These are phyloP conservation scores for Catharanthus roseus DNA, from an alignment of 257 asterid species.

Conservation along the genomic window DNA sequence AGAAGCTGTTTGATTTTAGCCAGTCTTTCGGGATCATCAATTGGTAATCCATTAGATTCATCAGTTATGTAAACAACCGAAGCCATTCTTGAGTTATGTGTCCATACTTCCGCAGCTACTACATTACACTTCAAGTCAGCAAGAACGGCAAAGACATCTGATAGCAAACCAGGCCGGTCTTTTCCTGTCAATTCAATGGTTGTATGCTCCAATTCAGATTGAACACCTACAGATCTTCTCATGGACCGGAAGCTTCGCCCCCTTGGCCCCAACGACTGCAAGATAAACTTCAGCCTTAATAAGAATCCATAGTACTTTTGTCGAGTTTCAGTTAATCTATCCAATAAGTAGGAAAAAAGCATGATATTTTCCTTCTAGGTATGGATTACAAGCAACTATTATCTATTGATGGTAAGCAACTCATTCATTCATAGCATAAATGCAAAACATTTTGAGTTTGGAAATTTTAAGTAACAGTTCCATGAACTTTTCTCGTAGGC, in stretches of 20 bases:
- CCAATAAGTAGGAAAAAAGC: background rate
- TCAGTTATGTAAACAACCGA: conserved; percentile 71
- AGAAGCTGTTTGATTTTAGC: conserved; percentile 59
- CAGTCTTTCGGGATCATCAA: conserved; percentile 55
- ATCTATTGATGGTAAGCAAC: background rate
- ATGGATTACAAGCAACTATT: too few relatives aligned
- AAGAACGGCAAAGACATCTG: conserved; percentile 78
- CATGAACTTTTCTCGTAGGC: background rate
- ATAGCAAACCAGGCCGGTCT: conserved; percentile 84
- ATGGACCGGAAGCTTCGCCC: conserved; percentile 44
- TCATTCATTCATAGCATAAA: background rate
- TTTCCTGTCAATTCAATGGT: conserved; percentile 68
- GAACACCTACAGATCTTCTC: conserved; percentile 63
- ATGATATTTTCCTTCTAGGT: background rate
- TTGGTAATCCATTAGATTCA: conserved; percentile 45
- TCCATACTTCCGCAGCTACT: conserved; percentile 90
- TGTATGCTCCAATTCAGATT: conserved; percentile 52
- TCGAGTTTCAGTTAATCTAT: background rate
- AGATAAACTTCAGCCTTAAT: conserved; percentile 10
- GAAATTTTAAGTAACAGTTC: background rate
- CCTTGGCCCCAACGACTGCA: conserved; percentile 56
- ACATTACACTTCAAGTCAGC: conserved; percentile 69
- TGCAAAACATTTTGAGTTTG: background rate
- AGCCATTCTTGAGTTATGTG: conserved; percentile 87
- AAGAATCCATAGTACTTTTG: background rate